Percentiles rank a stretch among this genome's conserved stretches.
Conservation (phyloP, 75 land plant species). For the Gnetum montanum region DNA sequence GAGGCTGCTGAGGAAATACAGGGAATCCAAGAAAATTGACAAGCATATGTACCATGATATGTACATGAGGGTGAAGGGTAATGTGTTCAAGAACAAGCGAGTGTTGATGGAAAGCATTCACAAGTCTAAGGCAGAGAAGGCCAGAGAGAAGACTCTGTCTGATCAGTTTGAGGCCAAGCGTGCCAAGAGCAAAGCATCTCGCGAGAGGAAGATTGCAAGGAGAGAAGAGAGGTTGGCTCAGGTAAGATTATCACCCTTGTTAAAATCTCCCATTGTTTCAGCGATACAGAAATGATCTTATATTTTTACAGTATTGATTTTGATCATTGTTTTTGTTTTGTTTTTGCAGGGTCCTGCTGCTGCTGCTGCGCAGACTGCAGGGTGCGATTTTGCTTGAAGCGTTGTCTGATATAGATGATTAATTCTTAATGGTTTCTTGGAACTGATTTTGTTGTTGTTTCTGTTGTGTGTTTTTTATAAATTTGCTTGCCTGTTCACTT, state of each 20-base stretch:
- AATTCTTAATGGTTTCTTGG: too few relatives aligned
- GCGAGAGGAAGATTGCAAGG: constrained; percentile 78
- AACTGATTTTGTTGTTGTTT: too few relatives aligned
- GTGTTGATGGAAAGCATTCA: constrained; percentile 92
- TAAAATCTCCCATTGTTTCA: too few relatives aligned
- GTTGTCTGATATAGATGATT: too few relatives aligned
- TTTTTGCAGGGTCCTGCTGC: too few relatives aligned
- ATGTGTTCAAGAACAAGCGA: constrained; percentile 85
- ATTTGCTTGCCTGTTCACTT: too few relatives aligned
- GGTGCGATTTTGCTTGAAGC: too few relatives aligned
- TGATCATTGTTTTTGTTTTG: too few relatives aligned
- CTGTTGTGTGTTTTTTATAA: too few relatives aligned
- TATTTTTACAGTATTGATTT: too few relatives aligned
- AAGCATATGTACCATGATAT: constrained; percentile 93
- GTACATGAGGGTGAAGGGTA: constrained; percentile 96
- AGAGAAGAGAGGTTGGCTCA: constrained; percentile 74
- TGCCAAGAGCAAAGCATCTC: constrained; percentile 83
- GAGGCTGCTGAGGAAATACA: constrained; percentile 71
- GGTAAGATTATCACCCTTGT: constrained; percentile 14
- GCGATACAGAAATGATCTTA: too few relatives aligned
- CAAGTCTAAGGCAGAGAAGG: constrained; percentile 91
- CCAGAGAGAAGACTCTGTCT: constrained; percentile 75
- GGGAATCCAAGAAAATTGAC: constrained; percentile 80
- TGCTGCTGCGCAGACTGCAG: too few relatives aligned
- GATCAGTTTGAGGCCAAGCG: constrained; percentile 76